phyloP scores from a whole-genome alignment of 345 rosid species.

The Rubroshorea leprosula region DNA sequence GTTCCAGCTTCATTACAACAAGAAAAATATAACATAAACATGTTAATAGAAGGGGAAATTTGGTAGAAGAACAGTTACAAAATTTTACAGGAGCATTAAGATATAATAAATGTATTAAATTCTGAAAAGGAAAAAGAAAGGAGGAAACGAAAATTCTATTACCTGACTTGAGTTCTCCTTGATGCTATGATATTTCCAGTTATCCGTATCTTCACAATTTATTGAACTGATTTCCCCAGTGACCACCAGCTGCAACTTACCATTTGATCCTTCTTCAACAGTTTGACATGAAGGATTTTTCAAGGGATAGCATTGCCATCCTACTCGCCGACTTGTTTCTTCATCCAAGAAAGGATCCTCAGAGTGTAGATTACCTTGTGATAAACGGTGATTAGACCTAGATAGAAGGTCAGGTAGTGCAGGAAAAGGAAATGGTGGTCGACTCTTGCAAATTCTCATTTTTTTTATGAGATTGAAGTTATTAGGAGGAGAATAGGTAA shows the following conservation, averaged over 20 bases:
- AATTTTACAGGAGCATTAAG: background rate
- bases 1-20: background rate
- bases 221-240: background rate
- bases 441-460: slow-evolving; percentile 29
- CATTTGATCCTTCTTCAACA: background rate
- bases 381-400: background rate
- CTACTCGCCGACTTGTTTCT: slow-evolving; percentile 20
- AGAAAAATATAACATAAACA: background rate
- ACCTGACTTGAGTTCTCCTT: slow-evolving; percentile 10
- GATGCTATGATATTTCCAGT: slow-evolving; percentile 5
- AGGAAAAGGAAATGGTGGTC: slow-evolving; percentile 18
- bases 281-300: slow-evolving; percentile 3
- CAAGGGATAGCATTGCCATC: slow-evolving; percentile 19
- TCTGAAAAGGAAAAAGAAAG: slow-evolving; percentile 1
- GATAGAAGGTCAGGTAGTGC: slow-evolving; percentile 5
- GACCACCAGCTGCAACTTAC: slow-evolving; percentile 1
- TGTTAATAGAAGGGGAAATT: background rate
- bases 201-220: slow-evolving; percentile 5
- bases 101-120: background rate
- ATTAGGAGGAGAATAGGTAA: background rate
- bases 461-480: background rate
- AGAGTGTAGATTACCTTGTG: background rate
- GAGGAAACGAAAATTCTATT: slow-evolving; percentile 11
- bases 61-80: background rate
- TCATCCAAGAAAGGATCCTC: slow-evolving; percentile 25